A percentile compares a stretch with the other conserved stretches of the same genome.
Evolutionary conservation across 495 filamentous ascomycete genomes (phyloP).

Genomic region (Cudoniella acicularis): DNA sequence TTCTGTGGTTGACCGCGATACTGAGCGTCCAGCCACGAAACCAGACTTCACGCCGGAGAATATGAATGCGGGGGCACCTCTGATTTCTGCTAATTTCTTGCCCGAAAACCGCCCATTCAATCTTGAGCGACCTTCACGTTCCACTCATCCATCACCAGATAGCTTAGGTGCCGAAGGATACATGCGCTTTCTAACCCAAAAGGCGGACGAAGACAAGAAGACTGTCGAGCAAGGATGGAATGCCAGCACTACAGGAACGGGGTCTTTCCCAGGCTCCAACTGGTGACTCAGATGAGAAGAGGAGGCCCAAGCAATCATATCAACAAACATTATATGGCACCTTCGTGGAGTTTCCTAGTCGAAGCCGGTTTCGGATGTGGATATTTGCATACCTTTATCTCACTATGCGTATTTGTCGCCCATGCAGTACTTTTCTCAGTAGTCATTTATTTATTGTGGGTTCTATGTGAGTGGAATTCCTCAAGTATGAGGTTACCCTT

Average conservation of each 20-base stretch:
- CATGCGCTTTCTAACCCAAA: constrained; percentile 16
- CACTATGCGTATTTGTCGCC: background rate
- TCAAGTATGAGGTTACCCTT: no score
- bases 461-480: no score
- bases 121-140: background rate
- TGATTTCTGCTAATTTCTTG: background rate
- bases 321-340: background rate
- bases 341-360: background rate
- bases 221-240: constrained; percentile 12
- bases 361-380: background rate
- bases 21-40: background rate
- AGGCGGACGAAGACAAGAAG: constrained; percentile 18
- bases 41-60: constrained; percentile 9
- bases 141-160: background rate
- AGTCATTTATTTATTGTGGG: background rate
- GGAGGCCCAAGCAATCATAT: background rate
- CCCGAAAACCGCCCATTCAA: constrained; percentile 6
- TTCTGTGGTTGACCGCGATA: constrained; percentile 2
- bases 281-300: constrained; percentile 8
- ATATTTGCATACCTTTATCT: background rate
- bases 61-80: background rate
- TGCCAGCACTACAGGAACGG: constrained; percentile 8
- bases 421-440: background rate
- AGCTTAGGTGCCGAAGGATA: constrained; percentile 16
- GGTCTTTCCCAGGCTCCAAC: constrained; percentile 10